These are phyloP conservation scores for Solanum pennellii DNA, from an alignment of 257 asterid species.

Conservation along the genomic window DNA sequence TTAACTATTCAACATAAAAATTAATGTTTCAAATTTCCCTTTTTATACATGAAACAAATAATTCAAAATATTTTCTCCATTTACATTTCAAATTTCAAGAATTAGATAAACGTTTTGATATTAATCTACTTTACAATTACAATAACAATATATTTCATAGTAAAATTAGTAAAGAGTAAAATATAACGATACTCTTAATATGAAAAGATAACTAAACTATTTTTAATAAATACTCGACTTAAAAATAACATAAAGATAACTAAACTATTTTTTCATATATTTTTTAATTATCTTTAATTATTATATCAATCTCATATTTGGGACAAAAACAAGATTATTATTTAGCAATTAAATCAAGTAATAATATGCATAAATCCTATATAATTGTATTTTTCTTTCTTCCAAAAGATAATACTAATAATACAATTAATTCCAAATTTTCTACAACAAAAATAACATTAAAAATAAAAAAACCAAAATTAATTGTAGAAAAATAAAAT, in stretches of 20 bases:
- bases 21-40: background rate
- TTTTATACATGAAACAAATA: background rate
- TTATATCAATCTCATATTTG: too few relatives aligned
- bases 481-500: background rate
- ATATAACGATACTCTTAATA: too few relatives aligned
- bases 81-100: background rate
- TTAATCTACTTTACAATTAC: rapidly evolving
- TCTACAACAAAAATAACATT: background rate
- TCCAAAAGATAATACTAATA: background rate
- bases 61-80: background rate
- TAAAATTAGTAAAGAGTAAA: too few relatives aligned
- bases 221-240: background rate
- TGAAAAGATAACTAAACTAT: rapidly evolving
- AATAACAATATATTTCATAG: background rate
- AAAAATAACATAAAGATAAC: background rate
- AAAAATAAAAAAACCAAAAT: background rate
- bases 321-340: background rate
- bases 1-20: background rate
- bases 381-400: background rate
- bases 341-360: background rate
- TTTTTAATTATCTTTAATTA: too few relatives aligned
- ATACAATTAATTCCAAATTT: background rate
- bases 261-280: too few relatives aligned
- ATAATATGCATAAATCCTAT: background rate
- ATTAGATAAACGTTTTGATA: background rate